Evolutionary conservation across 805 yeast genomes (phyloP).

Genomic region (Schizosaccharomyces japonicus): DNA sequence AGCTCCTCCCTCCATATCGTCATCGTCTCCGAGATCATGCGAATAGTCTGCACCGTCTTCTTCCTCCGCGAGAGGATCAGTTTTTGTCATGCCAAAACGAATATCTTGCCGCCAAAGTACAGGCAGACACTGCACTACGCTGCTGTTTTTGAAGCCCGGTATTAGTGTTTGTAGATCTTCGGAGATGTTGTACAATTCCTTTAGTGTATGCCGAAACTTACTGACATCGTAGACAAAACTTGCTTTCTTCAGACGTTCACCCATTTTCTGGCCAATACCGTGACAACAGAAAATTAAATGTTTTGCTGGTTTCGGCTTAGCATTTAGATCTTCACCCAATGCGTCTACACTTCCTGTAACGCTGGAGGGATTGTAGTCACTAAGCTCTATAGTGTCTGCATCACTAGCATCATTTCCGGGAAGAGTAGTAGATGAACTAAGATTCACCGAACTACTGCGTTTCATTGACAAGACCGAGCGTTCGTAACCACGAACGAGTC

Average conservation of each 20-base stretch:
- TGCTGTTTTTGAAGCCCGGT: conserved; percentile 4
- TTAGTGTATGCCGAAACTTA: conserved; percentile 11
- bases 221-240: conserved; percentile 38
- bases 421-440: neutral
- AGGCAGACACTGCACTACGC: conserved; percentile 56
- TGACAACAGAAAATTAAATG: conserved; percentile 71
- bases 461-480: neutral
- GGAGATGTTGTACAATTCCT: conserved; percentile 9
- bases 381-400: neutral
- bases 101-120: conserved; percentile 67
- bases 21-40: conserved; percentile 15
- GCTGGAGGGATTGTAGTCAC: neutral
- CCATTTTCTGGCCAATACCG: conserved; percentile 82
- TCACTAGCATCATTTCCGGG: neutral
- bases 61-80: conserved; percentile 10
- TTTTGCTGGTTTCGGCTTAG: no score
- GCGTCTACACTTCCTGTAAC: no score
- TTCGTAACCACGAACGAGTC: neutral
- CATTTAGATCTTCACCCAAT: no score
- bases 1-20: conserved; percentile 12
- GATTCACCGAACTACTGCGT: neutral
- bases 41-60: conserved; percentile 19
- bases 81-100: conserved; percentile 11
- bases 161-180: conserved; percentile 10
- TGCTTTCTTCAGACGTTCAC: conserved; percentile 52